Percentiles rank a stretch among this genome's conserved stretches.
Evolutionary conservation across 1,284 basidiomycete species (phyloP).

Genomic region (Puccinia brachypodii): DNA sequence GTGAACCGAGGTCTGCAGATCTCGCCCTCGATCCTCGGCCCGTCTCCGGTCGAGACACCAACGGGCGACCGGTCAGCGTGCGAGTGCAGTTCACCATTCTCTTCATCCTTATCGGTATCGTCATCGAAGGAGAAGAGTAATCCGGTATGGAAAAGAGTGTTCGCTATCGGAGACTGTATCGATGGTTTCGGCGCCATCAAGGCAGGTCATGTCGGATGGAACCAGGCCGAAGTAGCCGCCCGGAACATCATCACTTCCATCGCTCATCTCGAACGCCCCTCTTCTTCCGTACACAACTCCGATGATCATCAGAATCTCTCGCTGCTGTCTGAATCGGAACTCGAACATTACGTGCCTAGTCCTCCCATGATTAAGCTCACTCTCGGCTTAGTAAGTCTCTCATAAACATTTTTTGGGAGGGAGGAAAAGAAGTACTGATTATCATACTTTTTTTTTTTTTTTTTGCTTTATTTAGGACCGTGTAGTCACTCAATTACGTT

Average conservation of each 20-base stretch:
- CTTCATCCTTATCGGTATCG: not conserved
- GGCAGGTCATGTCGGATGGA: conserved; percentile 47
- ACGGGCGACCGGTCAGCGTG: not conserved
- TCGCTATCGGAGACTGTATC: conserved; percentile 45
- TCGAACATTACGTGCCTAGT: conserved; percentile 30
- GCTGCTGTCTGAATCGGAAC: not conserved
- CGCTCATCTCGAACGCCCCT: not conserved
- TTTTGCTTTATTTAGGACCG: conserved; percentile 24
- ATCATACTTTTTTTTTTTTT: not conserved
- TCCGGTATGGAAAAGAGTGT: conserved; percentile 7
- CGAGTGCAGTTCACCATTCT: conserved; percentile 14
- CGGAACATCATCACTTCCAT: conserved; percentile 31
- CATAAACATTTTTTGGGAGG: no score
- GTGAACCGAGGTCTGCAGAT: conserved; percentile 32
- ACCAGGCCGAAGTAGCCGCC: conserved; percentile 42
- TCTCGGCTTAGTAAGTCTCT: conserved; percentile 37
- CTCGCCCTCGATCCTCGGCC: conserved; percentile 22
- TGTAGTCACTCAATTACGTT: conserved; percentile 17
- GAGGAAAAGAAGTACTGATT: no score
- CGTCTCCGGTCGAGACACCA: conserved; percentile 31
- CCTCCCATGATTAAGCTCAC: conserved; percentile 47
- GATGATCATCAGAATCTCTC: not conserved
- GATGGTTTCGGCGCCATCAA: conserved; percentile 44
- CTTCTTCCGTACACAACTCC: not conserved
- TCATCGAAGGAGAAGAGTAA: not conserved